These are phyloP conservation scores for Cupressus sempervirens DNA, from an alignment of 75 land plant genomes.

Conservation along the genomic window DNA sequence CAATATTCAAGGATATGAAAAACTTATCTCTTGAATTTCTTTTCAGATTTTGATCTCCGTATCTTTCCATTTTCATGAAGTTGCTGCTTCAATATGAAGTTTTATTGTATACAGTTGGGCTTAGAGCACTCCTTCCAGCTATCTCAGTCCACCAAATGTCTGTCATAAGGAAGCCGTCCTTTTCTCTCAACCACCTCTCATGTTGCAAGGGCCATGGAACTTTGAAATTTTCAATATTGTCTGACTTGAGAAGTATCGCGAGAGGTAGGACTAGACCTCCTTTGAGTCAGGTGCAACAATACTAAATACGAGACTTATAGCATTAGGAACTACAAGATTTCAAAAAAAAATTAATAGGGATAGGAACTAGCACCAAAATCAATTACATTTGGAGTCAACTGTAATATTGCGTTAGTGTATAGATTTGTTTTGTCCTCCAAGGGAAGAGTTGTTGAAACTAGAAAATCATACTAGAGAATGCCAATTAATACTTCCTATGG, in stretches of 20 bases:
- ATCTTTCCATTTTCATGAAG: too few species aligned
- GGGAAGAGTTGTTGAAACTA: slow-evolving; percentile 82
- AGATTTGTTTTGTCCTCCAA: slow-evolving; percentile 78
- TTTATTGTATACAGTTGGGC: too few species aligned
- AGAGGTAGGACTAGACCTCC: slow-evolving; percentile 19
- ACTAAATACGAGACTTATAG: slow-evolving; percentile 16
- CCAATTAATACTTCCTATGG: slow-evolving; percentile 42
- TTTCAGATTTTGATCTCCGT: too few species aligned
- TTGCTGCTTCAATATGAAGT: too few species aligned
- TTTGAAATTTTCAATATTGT: slow-evolving; percentile 16
- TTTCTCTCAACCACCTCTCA: too few species aligned
- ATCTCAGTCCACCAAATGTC: too few species aligned
- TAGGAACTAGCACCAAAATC: slow-evolving; percentile 51
- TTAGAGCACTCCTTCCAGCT: too few species aligned
- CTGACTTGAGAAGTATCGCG: slow-evolving; percentile 38
- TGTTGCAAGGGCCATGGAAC: slow-evolving; percentile 68
- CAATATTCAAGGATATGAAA: too few species aligned
- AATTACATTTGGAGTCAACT: slow-evolving; percentile 68
- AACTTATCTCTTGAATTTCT: too few species aligned
- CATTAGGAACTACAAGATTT: slow-evolving; percentile 21
- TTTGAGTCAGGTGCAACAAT: slow-evolving; percentile 20
- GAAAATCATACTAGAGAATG: slow-evolving; percentile 61
- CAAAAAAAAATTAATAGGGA: slow-evolving; percentile 53
- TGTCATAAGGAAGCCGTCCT: too few species aligned
- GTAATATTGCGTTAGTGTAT: slow-evolving; percentile 66